Conservation (phyloP, 495 filamentous ascomycete species). For the Tuber microsphaerosporum region DNA sequence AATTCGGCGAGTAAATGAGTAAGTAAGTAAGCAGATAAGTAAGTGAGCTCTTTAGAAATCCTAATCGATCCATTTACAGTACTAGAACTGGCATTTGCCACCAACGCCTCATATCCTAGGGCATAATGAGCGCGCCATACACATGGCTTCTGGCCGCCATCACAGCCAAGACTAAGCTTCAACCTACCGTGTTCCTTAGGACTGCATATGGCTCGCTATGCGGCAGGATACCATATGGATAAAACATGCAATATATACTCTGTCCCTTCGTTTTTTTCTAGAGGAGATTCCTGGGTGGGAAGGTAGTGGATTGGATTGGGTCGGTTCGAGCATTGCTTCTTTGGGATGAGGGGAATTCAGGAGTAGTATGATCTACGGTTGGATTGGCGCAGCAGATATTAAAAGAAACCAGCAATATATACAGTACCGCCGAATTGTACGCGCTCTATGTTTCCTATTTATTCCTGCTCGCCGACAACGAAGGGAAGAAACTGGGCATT, state of each 20-base stretch:
- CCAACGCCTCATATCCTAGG: background rate
- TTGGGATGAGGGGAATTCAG: background rate
- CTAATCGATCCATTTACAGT: background rate
- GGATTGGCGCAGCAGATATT: background rate
- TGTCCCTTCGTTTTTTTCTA: background rate
- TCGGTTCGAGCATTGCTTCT: background rate
- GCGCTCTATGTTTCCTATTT: background rate
- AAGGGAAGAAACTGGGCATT: background rate
- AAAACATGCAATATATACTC: background rate
- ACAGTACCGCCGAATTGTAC: background rate
- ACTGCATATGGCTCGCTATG: background rate
- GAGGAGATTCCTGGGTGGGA: background rate
- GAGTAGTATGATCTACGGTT: background rate
- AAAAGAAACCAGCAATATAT: background rate
- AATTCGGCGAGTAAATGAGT: background rate
- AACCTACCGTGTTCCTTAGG: background rate
- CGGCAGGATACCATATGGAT: background rate
- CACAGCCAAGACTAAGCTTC: background rate
- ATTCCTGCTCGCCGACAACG: background rate
- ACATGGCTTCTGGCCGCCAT: background rate
- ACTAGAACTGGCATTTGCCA: background rate
- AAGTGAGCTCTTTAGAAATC: background rate
- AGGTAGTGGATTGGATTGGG: background rate
- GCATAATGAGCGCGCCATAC: background rate
- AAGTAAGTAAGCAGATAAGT: background rate